These are phyloP conservation scores for Waltiozyma sp. DNA, from an alignment of 1,139 yeast species.

Conservation along the genomic window DNA sequence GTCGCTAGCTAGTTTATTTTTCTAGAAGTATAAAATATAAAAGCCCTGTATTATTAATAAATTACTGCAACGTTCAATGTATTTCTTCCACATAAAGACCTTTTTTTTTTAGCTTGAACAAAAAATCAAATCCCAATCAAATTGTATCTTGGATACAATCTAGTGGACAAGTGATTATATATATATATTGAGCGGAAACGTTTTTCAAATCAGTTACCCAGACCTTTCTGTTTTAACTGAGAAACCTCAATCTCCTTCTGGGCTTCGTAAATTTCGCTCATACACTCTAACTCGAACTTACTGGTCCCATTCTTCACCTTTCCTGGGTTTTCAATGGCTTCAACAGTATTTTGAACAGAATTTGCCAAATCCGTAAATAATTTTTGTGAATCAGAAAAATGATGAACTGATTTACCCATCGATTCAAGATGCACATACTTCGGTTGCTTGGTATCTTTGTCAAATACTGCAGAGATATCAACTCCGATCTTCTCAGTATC, in stretches of 20 bases:
- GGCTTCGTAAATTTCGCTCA: neutral
- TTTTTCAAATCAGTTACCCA: too few species aligned
- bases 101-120: too few species aligned
- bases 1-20: neutral
- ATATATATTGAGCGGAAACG: too few species aligned
- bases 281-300: neutral
- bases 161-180: too few species aligned
- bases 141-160: too few species aligned
- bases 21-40: neutral
- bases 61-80: too few species aligned
- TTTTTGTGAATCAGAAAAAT: neutral
- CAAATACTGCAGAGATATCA: neutral
- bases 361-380: neutral
- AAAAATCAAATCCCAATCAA: too few species aligned
- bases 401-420: neutral
- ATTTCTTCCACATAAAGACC: too few species aligned
- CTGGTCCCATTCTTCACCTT: neutral
- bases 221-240: neutral
- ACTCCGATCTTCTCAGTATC: neutral
- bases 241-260: neutral
- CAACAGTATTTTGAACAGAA: neutral
- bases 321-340: neutral
- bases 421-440: neutral
- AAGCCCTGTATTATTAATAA: too few species aligned
- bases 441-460: neutral